These are phyloP conservation scores for Groenewaldozyma auringiensis DNA, from an alignment of 1,139 yeast species.

Conservation along the genomic window DNA sequence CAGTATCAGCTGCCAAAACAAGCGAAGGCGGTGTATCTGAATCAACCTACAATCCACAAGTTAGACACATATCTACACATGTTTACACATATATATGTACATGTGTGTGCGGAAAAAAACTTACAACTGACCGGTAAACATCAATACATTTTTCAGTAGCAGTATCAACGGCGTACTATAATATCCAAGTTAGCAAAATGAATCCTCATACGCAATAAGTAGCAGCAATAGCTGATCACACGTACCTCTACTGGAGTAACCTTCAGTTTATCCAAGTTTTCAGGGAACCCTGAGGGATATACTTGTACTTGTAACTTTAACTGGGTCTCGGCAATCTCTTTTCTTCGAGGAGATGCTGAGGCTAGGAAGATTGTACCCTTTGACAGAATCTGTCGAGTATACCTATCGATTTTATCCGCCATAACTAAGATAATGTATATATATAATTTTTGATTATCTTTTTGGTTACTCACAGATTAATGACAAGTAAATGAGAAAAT, in stretches of 20 bases:
- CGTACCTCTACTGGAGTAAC: conserved; percentile 40
- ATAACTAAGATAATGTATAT: not conserved
- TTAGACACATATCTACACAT: not conserved
- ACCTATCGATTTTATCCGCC: not conserved
- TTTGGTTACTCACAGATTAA: too few species aligned
- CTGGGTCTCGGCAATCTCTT: conserved; percentile 52
- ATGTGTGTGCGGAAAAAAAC: too few species aligned
- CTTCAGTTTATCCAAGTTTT: conserved; percentile 53
- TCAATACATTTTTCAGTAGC: conserved; percentile 56
- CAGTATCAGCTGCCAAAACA: conserved; percentile 76
- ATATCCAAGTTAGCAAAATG: too few species aligned
- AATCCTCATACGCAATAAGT: too few species aligned
- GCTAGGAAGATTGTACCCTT: conserved; percentile 51
- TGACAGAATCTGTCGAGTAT: conserved; percentile 2
- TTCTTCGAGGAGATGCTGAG: conserved; percentile 76
- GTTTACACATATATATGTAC: conserved; percentile 4
- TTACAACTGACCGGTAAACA: conserved; percentile 42
- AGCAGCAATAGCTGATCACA: conserved; percentile 7
- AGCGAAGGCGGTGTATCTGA: conserved; percentile 36
- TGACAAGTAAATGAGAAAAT: too few species aligned
- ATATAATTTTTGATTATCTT: too few species aligned
- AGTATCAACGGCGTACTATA: conserved; percentile 57
- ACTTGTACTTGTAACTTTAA: conserved; percentile 50
- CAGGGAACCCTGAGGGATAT: conserved; percentile 58
- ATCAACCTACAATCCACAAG: conserved; percentile 22